Evolutionary conservation across 495 filamentous ascomycete genomes (phyloP).

Genomic region (Daldinia grandis): DNA sequence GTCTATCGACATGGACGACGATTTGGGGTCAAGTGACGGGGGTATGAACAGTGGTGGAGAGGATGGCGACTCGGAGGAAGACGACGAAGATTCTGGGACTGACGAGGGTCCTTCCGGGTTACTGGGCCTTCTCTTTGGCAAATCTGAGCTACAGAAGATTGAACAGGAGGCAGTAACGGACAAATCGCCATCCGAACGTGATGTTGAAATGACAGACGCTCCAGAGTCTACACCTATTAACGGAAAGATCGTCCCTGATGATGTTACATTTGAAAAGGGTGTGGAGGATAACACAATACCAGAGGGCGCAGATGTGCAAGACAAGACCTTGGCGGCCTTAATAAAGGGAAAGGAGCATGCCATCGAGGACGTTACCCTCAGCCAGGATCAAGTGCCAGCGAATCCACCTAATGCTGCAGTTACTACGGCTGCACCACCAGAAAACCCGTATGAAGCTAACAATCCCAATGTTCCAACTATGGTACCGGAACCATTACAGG

Average conservation of each 20-base stretch:
- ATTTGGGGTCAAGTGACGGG: slow-evolving; percentile 75
- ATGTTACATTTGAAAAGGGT: background rate
- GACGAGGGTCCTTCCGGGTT: slow-evolving; percentile 65
- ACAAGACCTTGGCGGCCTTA: background rate
- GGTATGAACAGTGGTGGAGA: slow-evolving; percentile 59
- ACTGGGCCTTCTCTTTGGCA: slow-evolving; percentile 70
- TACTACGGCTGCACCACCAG: slow-evolving; percentile 2
- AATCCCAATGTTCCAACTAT: slow-evolving; percentile 11
- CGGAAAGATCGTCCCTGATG: background rate
- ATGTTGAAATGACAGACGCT: slow-evolving; percentile 28
- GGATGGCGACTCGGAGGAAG: slow-evolving; percentile 52
- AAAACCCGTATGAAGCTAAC: slow-evolving; percentile 21
- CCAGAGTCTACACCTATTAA: slow-evolving; percentile 2
- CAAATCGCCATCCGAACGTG: slow-evolving; percentile 10
- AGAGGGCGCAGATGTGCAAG: slow-evolving; percentile 1
- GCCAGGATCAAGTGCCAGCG: background rate
- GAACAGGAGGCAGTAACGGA: slow-evolving; percentile 42
- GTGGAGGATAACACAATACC: background rate
- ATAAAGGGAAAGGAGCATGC: background rate
- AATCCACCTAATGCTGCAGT: background rate
- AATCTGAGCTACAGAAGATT: slow-evolving; percentile 57
- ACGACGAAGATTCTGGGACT: slow-evolving; percentile 61
- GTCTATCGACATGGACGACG: slow-evolving; percentile 89
- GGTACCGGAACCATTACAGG: slow-evolving; percentile 29
- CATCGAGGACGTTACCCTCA: background rate